Base-by-base conservation (phyloP, 306 rosid genomes). In the Begonia loranthoides region DNA sequence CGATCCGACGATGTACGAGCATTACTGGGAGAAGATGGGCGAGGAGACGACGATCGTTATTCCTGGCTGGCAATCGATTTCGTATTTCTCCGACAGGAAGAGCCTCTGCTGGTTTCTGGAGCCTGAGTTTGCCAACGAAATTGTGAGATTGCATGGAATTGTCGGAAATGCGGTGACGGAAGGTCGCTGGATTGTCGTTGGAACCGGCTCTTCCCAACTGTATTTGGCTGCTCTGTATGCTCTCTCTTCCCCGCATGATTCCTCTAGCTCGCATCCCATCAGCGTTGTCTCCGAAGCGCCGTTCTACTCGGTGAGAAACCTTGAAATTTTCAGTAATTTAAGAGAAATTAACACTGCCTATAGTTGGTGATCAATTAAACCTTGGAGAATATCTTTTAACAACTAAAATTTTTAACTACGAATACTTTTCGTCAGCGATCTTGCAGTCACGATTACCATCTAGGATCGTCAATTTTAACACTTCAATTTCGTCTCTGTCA, bases 161-260 rank as follows among this genome's bases (percentile, higher is more conserved):
- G 94, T 82, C 1, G 95, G 88, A 0, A 90, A 90, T 55, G 99
- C 99, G 0, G 73, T 66, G 4, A 84, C 95, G 1, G 73, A 82
- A 36, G 86, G 77, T 8, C 83, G 80, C 5, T 74, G 83, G 41
- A 46, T 86, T 59, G 87, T 90, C 21, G 94, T 90, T 12, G 99
- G 99, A 13, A 90, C 95, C 1, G 99, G 99, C 51, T 90, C 99
- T 10, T 86, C 96, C 14, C 99, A 90, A 75, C 84, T 90, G 13
- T 62, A 58, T 54, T 69, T 78, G n/a, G 96, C 96, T 36, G 93
- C 94, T 19, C 74, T 86, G 36, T 90, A 57, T 66, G 99, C 99
- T 61, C 73, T 90, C 13, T 74, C 99, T n/a, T 73, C 83, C 0
- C 61, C 1, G 38, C 64, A 19, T 2, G 36, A 77, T 57, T 69